These are phyloP conservation scores for Lonicera japonica DNA, from an alignment of 129 eudicot genomes.

Conservation along the genomic window DNA sequence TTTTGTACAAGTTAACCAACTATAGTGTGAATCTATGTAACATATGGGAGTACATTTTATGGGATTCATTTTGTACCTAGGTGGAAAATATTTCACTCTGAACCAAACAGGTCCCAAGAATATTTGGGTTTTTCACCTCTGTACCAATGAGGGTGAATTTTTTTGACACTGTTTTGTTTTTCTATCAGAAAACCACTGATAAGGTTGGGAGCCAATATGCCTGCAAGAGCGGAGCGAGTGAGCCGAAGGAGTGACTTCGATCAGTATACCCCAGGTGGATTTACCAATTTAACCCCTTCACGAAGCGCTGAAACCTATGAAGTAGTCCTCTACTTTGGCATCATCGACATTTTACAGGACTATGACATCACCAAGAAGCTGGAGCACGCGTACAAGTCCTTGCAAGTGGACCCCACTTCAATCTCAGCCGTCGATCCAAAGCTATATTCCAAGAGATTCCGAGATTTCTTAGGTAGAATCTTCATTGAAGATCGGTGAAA, in stretches of 20 bases:
- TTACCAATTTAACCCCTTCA: neutral
- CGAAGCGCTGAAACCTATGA: conserved; percentile 58
- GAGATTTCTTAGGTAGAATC: conserved; percentile 75
- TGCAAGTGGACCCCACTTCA: conserved; percentile 85
- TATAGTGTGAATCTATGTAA: no score
- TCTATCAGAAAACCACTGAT: conserved; percentile 77
- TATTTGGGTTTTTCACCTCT: no score
- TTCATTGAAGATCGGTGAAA: conserved; percentile 76
- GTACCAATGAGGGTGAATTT: no score
- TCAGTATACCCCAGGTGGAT: conserved; percentile 55
- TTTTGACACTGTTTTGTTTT: neutral
- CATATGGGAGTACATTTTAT: no score
- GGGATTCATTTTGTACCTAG: no score
- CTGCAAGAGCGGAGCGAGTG: conserved; percentile 83
- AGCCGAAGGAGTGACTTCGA: conserved; percentile 80
- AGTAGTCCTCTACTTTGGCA: conserved; percentile 88
- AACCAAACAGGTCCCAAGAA: no score
- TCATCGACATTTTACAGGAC: conserved; percentile 92
- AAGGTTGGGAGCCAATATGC: conserved; percentile 91
- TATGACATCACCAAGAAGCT: conserved; percentile 92
- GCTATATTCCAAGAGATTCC: conserved; percentile 80
- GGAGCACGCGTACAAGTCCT: conserved; percentile 91
- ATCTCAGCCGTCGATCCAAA: conserved; percentile 98
- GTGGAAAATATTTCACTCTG: no score
- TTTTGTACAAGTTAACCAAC: no score